Conservation (phyloP, 2,329 filamentous ascomycete genomes). For the Teratosphaeriaceae sp. region DNA sequence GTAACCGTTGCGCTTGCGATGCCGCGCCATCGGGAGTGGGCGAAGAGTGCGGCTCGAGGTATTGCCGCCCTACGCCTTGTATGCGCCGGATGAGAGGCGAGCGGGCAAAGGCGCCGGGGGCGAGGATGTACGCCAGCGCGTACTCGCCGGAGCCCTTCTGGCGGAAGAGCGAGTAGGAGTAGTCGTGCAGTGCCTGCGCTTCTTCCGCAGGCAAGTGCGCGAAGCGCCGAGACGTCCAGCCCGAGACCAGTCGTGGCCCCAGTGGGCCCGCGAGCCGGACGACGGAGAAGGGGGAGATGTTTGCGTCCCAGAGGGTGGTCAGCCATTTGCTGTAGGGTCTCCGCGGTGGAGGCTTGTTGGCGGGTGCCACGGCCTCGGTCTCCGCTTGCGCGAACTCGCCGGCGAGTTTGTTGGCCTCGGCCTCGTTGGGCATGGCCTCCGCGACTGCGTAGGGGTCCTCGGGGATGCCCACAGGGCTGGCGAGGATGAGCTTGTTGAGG, state of each 20-base stretch:
- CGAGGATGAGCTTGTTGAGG: slow-evolving; percentile 92
- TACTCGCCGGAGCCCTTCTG: slow-evolving; percentile 92
- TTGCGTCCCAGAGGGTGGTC: slow-evolving; percentile 92
- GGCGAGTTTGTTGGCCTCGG: slow-evolving; percentile 62
- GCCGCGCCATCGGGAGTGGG: slow-evolving; percentile 22
- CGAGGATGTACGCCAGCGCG: slow-evolving; percentile 83
- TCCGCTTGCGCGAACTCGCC: slow-evolving; percentile 78
- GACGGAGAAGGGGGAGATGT: slow-evolving; percentile 89
- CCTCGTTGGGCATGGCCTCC: slow-evolving; percentile 67
- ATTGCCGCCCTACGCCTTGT: slow-evolving; percentile 75
- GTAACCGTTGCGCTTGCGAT: slow-evolving; percentile 19
- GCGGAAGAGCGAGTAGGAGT: slow-evolving; percentile 89
- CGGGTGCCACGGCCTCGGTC: slow-evolving; percentile 37
- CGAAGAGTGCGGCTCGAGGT: slow-evolving; percentile 28
- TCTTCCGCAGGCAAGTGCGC: slow-evolving; percentile 77
- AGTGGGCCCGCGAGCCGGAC: slow-evolving; percentile 83
- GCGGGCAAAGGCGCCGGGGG: slow-evolving; percentile 86
- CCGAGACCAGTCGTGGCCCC: slow-evolving; percentile 84
- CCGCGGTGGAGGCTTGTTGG: slow-evolving; percentile 43
- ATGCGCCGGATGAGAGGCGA: slow-evolving; percentile 83
- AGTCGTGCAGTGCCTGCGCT: slow-evolving; percentile 79
- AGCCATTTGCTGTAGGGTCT: slow-evolving; percentile 76
- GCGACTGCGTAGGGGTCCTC: slow-evolving; percentile 87
- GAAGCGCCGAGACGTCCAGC: slow-evolving; percentile 91
- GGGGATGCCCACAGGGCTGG: slow-evolving; percentile 88